These are phyloP conservation scores for Ophiosphaerella narmari DNA, from an alignment of 2,329 filamentous ascomycete genomes.

Conservation along the genomic window DNA sequence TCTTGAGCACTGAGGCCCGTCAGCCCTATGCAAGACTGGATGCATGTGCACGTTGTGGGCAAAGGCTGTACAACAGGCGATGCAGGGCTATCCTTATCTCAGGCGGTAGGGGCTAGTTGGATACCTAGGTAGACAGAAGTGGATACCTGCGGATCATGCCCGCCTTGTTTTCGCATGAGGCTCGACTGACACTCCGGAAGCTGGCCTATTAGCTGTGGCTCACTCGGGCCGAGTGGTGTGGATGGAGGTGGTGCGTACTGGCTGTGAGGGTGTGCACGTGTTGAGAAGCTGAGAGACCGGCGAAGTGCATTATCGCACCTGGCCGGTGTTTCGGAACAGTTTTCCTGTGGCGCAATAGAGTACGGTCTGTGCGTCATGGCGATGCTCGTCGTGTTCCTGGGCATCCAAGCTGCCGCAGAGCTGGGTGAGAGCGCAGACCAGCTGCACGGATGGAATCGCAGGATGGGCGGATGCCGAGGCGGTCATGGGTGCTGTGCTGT, in stretches of 20 bases:
- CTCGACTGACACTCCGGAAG: constrained; percentile 1
- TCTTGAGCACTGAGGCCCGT: constrained; percentile 5
- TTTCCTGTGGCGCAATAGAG: constrained; percentile 3
- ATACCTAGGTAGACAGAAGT: not conserved
- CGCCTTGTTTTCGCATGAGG: constrained; percentile 1
- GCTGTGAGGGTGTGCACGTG: too few relatives aligned
- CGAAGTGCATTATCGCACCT: constrained; percentile 8
- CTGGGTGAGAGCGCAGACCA: too few relatives aligned
- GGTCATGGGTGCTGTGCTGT: too few relatives aligned
- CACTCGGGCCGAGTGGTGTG: not conserved
- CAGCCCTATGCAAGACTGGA: constrained; percentile 22
- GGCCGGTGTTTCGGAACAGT: constrained; percentile 2
- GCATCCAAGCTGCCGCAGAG: too few relatives aligned
- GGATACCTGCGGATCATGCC: not conserved
- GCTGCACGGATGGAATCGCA: too few relatives aligned
- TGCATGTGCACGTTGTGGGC: constrained; percentile 2
- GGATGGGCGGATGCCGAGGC: too few relatives aligned
- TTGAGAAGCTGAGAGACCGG: not conserved
- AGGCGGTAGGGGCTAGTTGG: too few relatives aligned
- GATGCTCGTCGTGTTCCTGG: not conserved
- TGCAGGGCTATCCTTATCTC: too few relatives aligned
- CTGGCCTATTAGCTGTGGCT: not conserved
- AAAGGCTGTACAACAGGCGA: not conserved
- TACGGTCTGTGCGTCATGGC: not conserved
- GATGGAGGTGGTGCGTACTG: not conserved